Evolutionary conservation across 1,284 basidiomycete genomes (phyloP).

Genomic region (Ustilago esculenta): DNA sequence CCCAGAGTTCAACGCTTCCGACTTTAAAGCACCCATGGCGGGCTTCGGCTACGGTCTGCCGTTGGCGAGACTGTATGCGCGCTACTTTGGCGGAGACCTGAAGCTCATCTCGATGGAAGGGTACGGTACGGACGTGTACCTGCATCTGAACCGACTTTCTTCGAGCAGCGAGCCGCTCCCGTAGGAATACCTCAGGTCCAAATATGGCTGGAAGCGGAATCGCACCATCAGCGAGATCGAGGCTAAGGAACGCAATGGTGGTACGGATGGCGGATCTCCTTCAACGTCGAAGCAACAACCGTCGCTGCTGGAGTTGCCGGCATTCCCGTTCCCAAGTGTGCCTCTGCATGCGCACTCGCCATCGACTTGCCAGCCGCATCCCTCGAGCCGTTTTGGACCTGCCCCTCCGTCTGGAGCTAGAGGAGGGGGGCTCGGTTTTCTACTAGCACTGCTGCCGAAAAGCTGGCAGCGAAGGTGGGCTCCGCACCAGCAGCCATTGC

Average conservation of each 20-base stretch:
- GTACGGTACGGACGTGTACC: constrained; percentile 74
- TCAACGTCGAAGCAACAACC: constrained; percentile 9
- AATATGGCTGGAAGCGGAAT: constrained; percentile 49
- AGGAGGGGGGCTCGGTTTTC: constrained; percentile 18
- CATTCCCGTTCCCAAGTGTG: constrained; percentile 7
- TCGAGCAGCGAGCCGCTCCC: constrained; percentile 69
- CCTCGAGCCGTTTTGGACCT: constrained; percentile 45
- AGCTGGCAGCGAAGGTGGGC: constrained; percentile 36
- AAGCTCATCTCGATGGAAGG: constrained; percentile 97
- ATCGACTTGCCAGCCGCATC: constrained; percentile 5
- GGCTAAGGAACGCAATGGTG: constrained; percentile 25
- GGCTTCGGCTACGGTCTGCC: constrained; percentile 89
- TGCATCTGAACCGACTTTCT: constrained; percentile 82
- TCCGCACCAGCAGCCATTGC: not conserved
- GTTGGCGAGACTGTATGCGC: constrained; percentile 81
- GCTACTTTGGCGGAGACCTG: constrained; percentile 97
- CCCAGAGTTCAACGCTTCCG: constrained; percentile 85
- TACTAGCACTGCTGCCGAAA: constrained; percentile 27
- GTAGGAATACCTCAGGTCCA: constrained; percentile 60
- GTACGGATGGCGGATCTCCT: not conserved
- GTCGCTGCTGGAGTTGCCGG: constrained; percentile 30
- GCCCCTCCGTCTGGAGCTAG: constrained; percentile 14
- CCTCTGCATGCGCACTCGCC: constrained; percentile 17
- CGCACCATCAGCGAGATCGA: constrained; percentile 47
- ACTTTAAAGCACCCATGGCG: constrained; percentile 98